A percentile compares a stretch with the other conserved stretches of the same genome.
Conservation (phyloP, 192 early-diverging fungal species). For the Podila horticola region DNA sequence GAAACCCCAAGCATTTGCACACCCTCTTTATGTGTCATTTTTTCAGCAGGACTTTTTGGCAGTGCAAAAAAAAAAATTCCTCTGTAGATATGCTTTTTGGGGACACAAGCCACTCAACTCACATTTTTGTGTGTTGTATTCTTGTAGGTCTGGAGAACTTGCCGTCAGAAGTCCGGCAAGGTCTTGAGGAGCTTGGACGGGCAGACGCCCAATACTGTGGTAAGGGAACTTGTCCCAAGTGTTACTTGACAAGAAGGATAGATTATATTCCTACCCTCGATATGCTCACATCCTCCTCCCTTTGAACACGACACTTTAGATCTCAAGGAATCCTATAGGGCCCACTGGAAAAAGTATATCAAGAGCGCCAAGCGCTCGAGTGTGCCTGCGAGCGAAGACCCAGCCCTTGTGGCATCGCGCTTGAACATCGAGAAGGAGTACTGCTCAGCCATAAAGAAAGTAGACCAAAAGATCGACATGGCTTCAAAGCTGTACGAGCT, state of each 20-base stretch:
- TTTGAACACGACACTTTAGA: constrained; percentile 14
- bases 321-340: constrained; percentile 49
- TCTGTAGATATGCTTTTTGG: background rate
- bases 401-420: constrained; percentile 23
- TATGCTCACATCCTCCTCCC: background rate
- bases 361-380: constrained; percentile 47
- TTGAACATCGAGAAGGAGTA: constrained; percentile 56
- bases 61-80: constrained; percentile 3
- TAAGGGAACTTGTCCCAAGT: constrained; percentile 13
- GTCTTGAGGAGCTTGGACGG: constrained; percentile 59
- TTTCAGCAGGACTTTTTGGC: no score
- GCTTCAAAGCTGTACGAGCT: constrained; percentile 60
- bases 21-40: no score
- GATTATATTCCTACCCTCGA: no score
- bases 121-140: no score
- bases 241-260: no score
- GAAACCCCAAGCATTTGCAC: no score
- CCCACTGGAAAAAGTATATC: constrained; percentile 53
- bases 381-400: constrained; percentile 26
- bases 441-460: constrained; percentile 56
- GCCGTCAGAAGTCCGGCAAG: constrained; percentile 64
- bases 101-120: background rate
- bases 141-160: constrained; percentile 59
- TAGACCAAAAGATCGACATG: constrained; percentile 65
- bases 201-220: constrained; percentile 63